Evolutionary conservation across 73 alveolate genomes (phyloP).

Genomic region (Tetrahymena borealis): DNA sequence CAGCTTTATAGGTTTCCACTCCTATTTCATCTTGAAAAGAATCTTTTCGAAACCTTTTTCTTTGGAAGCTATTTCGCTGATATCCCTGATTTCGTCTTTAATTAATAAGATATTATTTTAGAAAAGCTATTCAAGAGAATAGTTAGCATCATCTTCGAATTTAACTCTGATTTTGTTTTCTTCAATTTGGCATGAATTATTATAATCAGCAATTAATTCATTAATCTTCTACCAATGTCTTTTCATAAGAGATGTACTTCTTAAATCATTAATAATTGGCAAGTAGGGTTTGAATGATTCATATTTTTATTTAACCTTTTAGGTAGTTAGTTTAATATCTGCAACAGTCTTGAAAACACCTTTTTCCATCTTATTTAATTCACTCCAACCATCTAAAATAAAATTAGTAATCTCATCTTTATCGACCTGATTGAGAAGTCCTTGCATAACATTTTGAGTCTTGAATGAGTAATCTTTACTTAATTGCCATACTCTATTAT

Average conservation of each 20-base stretch:
- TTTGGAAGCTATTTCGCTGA: conserved; percentile 81
- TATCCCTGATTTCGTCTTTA: conserved; percentile 82
- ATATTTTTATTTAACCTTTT: conserved; percentile 37
- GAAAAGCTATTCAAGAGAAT: conserved; percentile 34
- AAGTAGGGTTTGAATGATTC: conserved; percentile 67
- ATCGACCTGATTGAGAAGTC: conserved; percentile 37
- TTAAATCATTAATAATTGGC: conserved; percentile 62
- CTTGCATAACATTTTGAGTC: conserved; percentile 35
- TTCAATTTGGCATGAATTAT: conserved; percentile 42
- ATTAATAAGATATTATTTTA: conserved; percentile 66
- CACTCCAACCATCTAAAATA: conserved; percentile 58
- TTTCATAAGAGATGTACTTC: conserved; percentile 60
- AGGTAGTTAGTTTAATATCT: conserved; percentile 18
- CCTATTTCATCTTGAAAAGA: conserved; percentile 75
- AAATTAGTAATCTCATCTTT: conserved; percentile 45
- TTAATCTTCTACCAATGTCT: conserved; percentile 61
- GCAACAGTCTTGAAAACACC: conserved; percentile 53
- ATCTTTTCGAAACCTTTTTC: conserved; percentile 82
- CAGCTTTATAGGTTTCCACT: conserved; percentile 82
- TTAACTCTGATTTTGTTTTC: conserved; percentile 46
- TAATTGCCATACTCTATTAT: conserved; percentile 46
- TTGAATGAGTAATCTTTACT: conserved; percentile 40
- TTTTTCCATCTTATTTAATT: conserved; percentile 53
- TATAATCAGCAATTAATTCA: conserved; percentile 25
- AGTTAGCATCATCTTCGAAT: conserved; percentile 55